phyloP scores from a whole-genome alignment of 768 basidiomycete species.

The Boletus pseudopeckii region DNA sequence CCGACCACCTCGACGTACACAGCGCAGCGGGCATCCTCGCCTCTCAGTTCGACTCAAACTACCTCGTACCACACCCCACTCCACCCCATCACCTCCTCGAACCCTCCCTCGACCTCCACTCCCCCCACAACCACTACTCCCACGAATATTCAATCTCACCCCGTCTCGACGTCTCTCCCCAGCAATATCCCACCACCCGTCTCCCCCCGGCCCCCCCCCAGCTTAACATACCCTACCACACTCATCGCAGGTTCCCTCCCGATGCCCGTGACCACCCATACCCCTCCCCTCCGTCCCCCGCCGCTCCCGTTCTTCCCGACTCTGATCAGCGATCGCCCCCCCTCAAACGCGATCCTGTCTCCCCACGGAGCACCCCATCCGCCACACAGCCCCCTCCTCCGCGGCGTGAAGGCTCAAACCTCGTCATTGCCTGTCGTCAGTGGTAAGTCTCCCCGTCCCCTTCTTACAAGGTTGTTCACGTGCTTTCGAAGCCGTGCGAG shows the following conservation, averaged over 20 bases:
- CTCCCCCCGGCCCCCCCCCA: slow-evolving; percentile 35
- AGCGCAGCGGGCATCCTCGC: slow-evolving; percentile 46
- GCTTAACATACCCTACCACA: slow-evolving; percentile 19
- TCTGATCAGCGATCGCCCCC: slow-evolving; percentile 31
- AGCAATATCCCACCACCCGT: slow-evolving; percentile 40
- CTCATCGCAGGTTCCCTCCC: slow-evolving; percentile 33
- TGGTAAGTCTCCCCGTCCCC: slow-evolving; percentile 52
- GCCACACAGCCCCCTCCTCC: slow-evolving; percentile 26
- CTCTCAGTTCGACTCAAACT: slow-evolving; percentile 49
- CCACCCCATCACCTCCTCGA: slow-evolving; percentile 43
- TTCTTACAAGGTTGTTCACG: slow-evolving; percentile 28
- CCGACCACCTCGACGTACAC: slow-evolving; percentile 43
- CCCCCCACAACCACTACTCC: slow-evolving; percentile 35
- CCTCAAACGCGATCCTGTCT: slow-evolving; percentile 44
- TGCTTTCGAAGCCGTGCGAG: slow-evolving; percentile 63
- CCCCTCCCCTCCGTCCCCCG: slow-evolving; percentile 32
- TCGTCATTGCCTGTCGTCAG: slow-evolving; percentile 82
- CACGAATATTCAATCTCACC: slow-evolving; percentile 40
- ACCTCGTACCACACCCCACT: slow-evolving; percentile 26
- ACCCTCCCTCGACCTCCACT: slow-evolving; percentile 40
- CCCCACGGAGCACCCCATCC: slow-evolving; percentile 29
- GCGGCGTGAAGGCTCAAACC: slow-evolving; percentile 59
- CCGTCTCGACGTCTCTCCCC: slow-evolving; percentile 45
- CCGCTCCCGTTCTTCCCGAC: slow-evolving; percentile 19
- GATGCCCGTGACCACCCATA: slow-evolving; percentile 38